Evolutionary conservation across 1,284 basidiomycete genomes (phyloP).

Genomic region (Mycosarcoma mackinlayi): DNA sequence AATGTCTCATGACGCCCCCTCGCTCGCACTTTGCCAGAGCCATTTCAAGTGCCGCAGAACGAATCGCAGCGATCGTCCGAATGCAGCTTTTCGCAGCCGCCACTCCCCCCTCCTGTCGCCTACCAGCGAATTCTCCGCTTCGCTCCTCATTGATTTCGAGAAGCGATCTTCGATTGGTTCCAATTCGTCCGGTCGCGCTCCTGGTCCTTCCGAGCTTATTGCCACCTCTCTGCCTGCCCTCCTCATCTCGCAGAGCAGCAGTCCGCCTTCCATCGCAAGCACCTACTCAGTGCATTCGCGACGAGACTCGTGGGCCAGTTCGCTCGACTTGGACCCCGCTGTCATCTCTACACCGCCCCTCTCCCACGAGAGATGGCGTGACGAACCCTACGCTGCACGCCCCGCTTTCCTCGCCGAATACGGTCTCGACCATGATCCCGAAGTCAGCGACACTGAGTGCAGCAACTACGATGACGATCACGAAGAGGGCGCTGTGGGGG

Average conservation of each 20-base stretch:
- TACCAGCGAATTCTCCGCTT: slow-evolving; percentile 21
- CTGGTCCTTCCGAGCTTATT: slow-evolving; percentile 37
- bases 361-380: slow-evolving; percentile 22
- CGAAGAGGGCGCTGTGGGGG: slow-evolving; percentile 3
- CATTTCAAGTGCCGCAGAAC: slow-evolving; percentile 18
- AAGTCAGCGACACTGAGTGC: slow-evolving; percentile 43
- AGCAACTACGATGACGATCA: slow-evolving; percentile 24
- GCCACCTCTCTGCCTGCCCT: slow-evolving; percentile 13
- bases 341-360: slow-evolving; percentile 43
- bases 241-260: slow-evolving; percentile 2
- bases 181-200: slow-evolving; percentile 34
- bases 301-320: slow-evolving; percentile 42
- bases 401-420: slow-evolving; percentile 41
- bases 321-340: slow-evolving; percentile 38
- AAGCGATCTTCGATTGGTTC: slow-evolving; percentile 31
- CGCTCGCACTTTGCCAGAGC: slow-evolving; percentile 17
- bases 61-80: slow-evolving; percentile 18
- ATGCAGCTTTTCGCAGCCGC: slow-evolving; percentile 21
- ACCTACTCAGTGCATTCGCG: slow-evolving; percentile 33
- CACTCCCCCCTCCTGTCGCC: too few relatives aligned
- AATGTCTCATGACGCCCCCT: slow-evolving; percentile 1
- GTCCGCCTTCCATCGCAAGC: slow-evolving; percentile 37
- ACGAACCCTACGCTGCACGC: slow-evolving; percentile 2
- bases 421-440: slow-evolving; percentile 36
- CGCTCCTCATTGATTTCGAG: slow-evolving; percentile 28